phyloP scores from a whole-genome alignment of 257 asterid genomes.

The Rehmannia glutinosa region DNA sequence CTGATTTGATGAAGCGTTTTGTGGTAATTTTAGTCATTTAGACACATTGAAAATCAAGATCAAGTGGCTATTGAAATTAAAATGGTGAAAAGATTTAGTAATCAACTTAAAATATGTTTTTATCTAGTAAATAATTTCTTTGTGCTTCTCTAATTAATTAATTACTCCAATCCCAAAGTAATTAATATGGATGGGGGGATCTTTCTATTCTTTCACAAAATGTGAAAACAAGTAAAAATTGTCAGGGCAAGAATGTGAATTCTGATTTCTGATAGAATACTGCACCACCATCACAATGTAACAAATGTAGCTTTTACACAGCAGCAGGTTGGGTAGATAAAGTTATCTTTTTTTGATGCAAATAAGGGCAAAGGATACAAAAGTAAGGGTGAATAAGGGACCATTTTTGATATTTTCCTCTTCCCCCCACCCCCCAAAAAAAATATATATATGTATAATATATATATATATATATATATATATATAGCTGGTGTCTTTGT shows the following conservation, averaged over 20 bases:
- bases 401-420: not conserved
- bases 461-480: not conserved
- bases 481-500: constrained; percentile 21
- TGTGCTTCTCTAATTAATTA: too few relatives aligned
- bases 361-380: constrained; percentile 1
- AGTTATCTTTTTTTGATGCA: constrained; percentile 3
- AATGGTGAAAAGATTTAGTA: too few relatives aligned
- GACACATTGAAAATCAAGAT: not conserved
- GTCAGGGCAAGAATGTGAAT: constrained; percentile 9
- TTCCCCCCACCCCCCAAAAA: too few relatives aligned
- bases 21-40: not conserved
- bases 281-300: not conserved
- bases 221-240: not conserved
- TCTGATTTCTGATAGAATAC: too few relatives aligned
- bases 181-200: not conserved
- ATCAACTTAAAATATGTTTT: too few relatives aligned
- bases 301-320: constrained; percentile 23
- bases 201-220: constrained; percentile 8
- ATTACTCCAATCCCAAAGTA: too few relatives aligned
- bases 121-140: too few relatives aligned
- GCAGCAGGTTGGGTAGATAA: not conserved
- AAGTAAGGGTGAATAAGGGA: not conserved
- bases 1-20: not conserved
- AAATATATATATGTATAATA: not conserved
- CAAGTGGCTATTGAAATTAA: too few relatives aligned